A percentile compares a stretch with the other conserved stretches of the same genome.
phyloP scores from a whole-genome alignment of 1,284 basidiomycete genomes.

The Ganoderma multipileum region DNA sequence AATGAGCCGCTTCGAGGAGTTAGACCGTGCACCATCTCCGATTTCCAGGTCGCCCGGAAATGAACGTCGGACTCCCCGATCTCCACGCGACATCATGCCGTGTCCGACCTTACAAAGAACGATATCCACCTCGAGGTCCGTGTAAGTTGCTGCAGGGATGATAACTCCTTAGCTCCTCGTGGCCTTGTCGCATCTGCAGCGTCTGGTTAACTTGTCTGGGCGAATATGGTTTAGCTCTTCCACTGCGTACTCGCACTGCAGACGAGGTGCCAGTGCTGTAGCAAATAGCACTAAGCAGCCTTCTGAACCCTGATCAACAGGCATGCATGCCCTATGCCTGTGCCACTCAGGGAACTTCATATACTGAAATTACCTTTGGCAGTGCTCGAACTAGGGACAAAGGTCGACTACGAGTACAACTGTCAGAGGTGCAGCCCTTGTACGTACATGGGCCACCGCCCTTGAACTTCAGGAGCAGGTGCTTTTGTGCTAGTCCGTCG shows the following conservation, averaged over 20 bases:
- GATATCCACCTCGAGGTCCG: background rate
- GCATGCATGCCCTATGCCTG: background rate
- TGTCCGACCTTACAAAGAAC: background rate
- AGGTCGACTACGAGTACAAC: background rate
- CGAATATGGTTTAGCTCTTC: background rate
- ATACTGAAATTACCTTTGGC: background rate
- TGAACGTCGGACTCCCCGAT: background rate
- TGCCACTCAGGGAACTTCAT: conserved; percentile 2
- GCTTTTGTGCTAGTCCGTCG: background rate
- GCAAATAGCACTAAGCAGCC: background rate
- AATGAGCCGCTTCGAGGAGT: background rate
- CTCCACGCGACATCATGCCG: background rate
- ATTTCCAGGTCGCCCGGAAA: background rate
- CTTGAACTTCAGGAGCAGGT: background rate
- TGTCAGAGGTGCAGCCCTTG: background rate
- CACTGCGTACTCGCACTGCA: background rate
- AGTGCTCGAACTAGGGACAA: background rate
- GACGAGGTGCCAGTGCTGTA: background rate
- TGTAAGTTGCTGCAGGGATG: background rate
- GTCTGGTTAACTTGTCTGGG: background rate
- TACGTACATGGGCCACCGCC: background rate
- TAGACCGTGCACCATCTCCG: background rate
- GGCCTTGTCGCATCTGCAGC: conserved; percentile 1
- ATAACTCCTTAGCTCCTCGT: conserved; percentile 4
- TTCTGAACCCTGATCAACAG: background rate